Conservation (phyloP, 164 flowering plant genomes). For the Vitis labrusca region DNA sequence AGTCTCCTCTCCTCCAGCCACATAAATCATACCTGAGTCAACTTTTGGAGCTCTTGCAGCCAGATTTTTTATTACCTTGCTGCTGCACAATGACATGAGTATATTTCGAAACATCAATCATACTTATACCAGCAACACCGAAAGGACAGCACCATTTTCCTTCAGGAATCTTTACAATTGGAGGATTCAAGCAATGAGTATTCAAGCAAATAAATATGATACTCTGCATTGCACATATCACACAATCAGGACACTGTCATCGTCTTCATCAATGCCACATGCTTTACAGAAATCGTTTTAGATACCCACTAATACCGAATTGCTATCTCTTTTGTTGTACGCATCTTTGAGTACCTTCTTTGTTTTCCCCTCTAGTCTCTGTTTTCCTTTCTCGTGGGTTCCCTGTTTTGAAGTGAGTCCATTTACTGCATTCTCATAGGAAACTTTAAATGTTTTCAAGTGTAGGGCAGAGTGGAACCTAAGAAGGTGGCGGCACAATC, state of each 20-base stretch:
- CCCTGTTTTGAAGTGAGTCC: slow-evolving; percentile 86
- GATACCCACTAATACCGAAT: no score
- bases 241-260: no score
- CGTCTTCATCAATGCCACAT: no score
- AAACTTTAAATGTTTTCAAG: slow-evolving; percentile 66
- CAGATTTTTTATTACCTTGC: slow-evolving; percentile 2
- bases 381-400: slow-evolving; percentile 63
- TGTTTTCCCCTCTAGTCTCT: slow-evolving; percentile 60
- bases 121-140: slow-evolving; percentile 51
- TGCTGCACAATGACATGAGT: slow-evolving; percentile 18
- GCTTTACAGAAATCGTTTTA: no score
- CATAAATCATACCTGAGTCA: no score
- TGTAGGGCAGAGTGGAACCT: slow-evolving; percentile 71
- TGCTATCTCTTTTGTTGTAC: slow-evolving; percentile 15
- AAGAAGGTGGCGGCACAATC: slow-evolving; percentile 81
- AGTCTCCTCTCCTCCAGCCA: no score
- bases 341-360: slow-evolving; percentile 44
- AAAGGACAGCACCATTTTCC: slow-evolving; percentile 99
- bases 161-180: slow-evolving; percentile 87
- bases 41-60: no score
- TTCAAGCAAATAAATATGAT: slow-evolving; percentile 61
- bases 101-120: slow-evolving; percentile 22
- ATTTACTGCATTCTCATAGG: slow-evolving; percentile 69
- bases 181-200: slow-evolving; percentile 72
- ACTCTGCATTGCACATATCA: slow-evolving; percentile 33